A percentile compares a stretch with the other conserved stretches of the same genome.
phyloP scores from a whole-genome alignment of 2,329 filamentous ascomycete species.

The Ambrosiella xylebori region DNA sequence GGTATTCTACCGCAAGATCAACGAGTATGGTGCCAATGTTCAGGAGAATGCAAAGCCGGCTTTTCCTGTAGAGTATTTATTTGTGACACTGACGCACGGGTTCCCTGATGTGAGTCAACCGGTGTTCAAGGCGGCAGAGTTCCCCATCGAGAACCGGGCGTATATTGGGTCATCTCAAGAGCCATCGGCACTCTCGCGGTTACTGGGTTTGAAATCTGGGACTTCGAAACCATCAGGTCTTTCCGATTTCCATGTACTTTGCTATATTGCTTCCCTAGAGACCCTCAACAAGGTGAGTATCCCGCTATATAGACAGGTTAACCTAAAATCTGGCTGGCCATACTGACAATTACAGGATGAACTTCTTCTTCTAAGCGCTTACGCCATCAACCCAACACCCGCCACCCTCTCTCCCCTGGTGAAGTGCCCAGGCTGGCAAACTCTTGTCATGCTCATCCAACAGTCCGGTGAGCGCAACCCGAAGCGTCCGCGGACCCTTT shows the following conservation, averaged over 20 bases:
- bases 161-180: constrained; percentile 76
- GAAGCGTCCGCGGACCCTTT: constrained; percentile 39
- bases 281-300: constrained; percentile 62
- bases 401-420: constrained; percentile 68
- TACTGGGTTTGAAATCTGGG: constrained; percentile 36
- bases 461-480: constrained; percentile 92
- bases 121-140: constrained; percentile 54
- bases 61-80: constrained; percentile 90
- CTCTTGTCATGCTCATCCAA: constrained; percentile 79
- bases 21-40: constrained; percentile 90
- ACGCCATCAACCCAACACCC: constrained; percentile 65
- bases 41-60: constrained; percentile 94
- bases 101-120: constrained; percentile 72
- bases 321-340: too few relatives aligned
- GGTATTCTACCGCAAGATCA: constrained; percentile 88
- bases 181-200: constrained; percentile 46
- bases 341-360: constrained; percentile 49
- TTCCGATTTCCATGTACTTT: constrained; percentile 90
- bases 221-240: constrained; percentile 48
- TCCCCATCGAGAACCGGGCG: constrained; percentile 85
- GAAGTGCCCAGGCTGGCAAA: constrained; percentile 84
- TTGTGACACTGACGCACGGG: constrained; percentile 89
- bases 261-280: constrained; percentile 64
- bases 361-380: constrained; percentile 66
- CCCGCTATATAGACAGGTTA: background rate